Evolutionary conservation across 148 eudicot species (phyloP), one percentile per base, ranked within the genome.

Genomic region (Camellia granthamiana): DNA sequence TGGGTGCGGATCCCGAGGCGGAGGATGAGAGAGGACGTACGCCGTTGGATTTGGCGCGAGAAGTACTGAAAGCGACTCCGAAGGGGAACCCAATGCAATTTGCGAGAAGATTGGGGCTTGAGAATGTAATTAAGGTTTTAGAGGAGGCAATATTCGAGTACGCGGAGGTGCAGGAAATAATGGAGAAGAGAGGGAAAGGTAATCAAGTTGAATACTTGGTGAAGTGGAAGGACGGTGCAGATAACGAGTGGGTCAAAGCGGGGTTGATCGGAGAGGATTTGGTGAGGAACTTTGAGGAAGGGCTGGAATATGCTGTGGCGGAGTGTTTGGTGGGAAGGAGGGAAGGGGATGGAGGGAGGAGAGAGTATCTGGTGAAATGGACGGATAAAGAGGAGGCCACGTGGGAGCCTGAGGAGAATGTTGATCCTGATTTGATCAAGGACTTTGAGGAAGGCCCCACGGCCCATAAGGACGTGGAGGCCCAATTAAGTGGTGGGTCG

Each of bases 351-450:
- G 88, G 85, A 0, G 93, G 93, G 16, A 80, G 30, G 82, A 64
- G 0, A 11, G 97, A 96, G 89, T 89, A 79, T 85, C 75, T 96
- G 90, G 98, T 96, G 56, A 90, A 88, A 44, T 96, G 99, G 99
- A 85, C 89, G 66, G 99, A 96, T 84, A 82, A 87, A 21, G 98
- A 90, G 21, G 95, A 96, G 30, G 89, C 91, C 41, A 93, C 98
- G 43, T 96, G 99, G 99, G 99, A 96, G 78, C 99, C 98, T 5
- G 86, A 81, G 59, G 95, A 88, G 75, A 94, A 96, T 82, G 99
- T 96, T 65, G 97, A 96, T 85, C 85, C 92, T 3, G 92, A 89
- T 46, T 89, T 93, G 94, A 84, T 96, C 51, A 81, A 85, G 38
- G 94, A 78, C 80, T 96, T 91, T 67, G 91, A 90, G 80, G 89